Evolutionary conservation across 2,329 filamentous ascomycete genomes (phyloP).

Genomic region (Tolypocladium cylindrosporum): DNA sequence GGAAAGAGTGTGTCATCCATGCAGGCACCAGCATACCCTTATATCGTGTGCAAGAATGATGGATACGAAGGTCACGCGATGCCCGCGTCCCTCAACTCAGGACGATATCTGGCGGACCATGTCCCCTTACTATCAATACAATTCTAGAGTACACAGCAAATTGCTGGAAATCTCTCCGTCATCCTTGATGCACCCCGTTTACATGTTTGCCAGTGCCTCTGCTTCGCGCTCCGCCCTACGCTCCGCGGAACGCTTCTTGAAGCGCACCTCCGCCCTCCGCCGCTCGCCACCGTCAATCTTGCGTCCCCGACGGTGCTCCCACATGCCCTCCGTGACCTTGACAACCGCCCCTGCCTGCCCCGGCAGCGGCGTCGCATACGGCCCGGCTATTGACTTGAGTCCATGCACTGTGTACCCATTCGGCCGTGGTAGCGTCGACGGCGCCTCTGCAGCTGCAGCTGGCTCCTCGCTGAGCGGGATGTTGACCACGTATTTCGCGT

Average conservation of each 20-base stretch:
- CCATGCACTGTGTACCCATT: conserved; percentile 54
- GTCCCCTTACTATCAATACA: neutral
- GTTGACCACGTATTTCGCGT: conserved; percentile 44
- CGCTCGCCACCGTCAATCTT: conserved; percentile 98
- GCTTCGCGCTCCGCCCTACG: conserved; percentile 56
- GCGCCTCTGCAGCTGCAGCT: conserved; percentile 9
- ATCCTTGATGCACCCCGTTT: conserved; percentile 4
- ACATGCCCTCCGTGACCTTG: conserved; percentile 73
- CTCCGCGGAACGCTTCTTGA: conserved; percentile 74
- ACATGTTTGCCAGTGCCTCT: conserved; percentile 23
- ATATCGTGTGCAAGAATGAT: neutral
- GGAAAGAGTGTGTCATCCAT: too few relatives aligned
- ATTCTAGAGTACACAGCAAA: neutral
- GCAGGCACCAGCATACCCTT: neutral
- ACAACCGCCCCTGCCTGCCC: conserved; percentile 56
- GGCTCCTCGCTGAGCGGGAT: conserved; percentile 36
- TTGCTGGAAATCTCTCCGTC: conserved; percentile 12
- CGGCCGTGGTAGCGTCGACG: conserved; percentile 17
- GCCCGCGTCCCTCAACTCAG: neutral
- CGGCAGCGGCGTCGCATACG: conserved; percentile 60
- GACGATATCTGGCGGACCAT: neutral
- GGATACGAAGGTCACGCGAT: neutral
- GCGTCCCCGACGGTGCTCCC: conserved; percentile 76
- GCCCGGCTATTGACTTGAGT: conserved; percentile 62
- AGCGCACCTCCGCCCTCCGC: conserved; percentile 72